A percentile compares a stretch with the other conserved stretches of the same genome.
phyloP scores from a whole-genome alignment of 73 alveolate genomes.

The Paraurostyla sp. region DNA sequence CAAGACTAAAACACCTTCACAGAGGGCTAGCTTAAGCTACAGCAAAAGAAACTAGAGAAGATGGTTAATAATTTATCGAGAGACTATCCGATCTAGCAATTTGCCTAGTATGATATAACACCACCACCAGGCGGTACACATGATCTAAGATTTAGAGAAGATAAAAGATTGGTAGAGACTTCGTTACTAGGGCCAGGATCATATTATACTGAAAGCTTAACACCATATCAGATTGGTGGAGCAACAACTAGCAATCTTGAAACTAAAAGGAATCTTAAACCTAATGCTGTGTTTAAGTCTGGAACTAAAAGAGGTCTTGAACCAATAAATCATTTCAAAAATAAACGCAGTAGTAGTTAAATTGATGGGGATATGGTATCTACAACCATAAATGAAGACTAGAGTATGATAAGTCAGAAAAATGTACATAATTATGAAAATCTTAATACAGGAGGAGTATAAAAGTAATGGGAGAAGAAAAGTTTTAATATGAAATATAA shows the following conservation, averaged over 20 bases:
- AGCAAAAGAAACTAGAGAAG: slow-evolving; percentile 11
- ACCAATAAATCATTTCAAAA: too few relatives aligned
- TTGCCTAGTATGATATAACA: background rate
- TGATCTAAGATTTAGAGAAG: background rate
- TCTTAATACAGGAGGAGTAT: too few relatives aligned
- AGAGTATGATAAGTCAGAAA: too few relatives aligned
- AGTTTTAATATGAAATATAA: slow-evolving; percentile 27
- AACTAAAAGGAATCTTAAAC: background rate
- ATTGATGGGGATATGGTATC: too few relatives aligned
- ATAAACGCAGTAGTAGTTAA: too few relatives aligned
- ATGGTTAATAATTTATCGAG: background rate
- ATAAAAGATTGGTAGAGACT: background rate
- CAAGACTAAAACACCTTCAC: slow-evolving; percentile 2
- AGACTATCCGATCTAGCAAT: background rate
- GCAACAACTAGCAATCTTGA: too few relatives aligned
- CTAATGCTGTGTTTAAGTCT: slow-evolving; percentile 30
- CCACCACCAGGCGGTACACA: background rate
- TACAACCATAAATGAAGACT: too few relatives aligned
- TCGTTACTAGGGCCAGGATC: background rate
- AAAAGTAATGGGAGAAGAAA: slow-evolving; percentile 18
- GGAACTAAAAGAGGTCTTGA: slow-evolving; percentile 6
- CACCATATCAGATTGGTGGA: background rate
- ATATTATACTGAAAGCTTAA: background rate
- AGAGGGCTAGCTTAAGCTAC: background rate
- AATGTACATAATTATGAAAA: too few relatives aligned